A percentile compares a stretch with the other conserved stretches of the same genome.
Conservation (phyloP, 345 rosid species). For the Gynandropsis gynandra region DNA sequence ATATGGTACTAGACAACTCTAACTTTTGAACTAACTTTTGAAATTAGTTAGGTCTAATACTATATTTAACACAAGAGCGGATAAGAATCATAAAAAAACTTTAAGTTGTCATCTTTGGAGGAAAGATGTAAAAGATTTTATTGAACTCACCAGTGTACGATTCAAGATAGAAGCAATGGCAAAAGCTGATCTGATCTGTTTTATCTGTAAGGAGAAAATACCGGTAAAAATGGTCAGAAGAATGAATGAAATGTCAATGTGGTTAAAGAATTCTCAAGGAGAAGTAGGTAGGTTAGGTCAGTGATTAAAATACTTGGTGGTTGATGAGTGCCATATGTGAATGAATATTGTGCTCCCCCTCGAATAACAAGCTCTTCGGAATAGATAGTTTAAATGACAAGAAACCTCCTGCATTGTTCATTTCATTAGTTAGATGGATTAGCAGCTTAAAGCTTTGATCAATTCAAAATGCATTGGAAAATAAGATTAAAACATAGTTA, state of each 20-base stretch:
- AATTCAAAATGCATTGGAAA: no score
- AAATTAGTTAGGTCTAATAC: no score
- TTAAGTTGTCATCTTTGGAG: no score
- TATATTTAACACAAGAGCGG: no score
- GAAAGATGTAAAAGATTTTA: slow-evolving; percentile 5
- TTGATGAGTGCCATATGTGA: slow-evolving; percentile 75
- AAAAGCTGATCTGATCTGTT: slow-evolving; percentile 87
- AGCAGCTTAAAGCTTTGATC: no score
- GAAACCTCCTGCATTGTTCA: slow-evolving; percentile 68
- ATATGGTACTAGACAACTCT: no score
- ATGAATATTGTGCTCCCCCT: slow-evolving; percentile 72
- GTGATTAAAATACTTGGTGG: slow-evolving; percentile 72
- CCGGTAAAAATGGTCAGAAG: slow-evolving; percentile 16
- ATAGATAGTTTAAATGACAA: slow-evolving; percentile 81
- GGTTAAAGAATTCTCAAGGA: slow-evolving; percentile 16
- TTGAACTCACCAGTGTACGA: slow-evolving; percentile 76
- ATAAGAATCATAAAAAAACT: no score
- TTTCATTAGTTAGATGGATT: no score
- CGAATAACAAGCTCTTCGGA: slow-evolving; percentile 72
- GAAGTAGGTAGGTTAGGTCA: slow-evolving; percentile 9
- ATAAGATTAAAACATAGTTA: no score
- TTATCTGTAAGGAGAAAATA: slow-evolving; percentile 46
- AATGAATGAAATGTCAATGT: slow-evolving; percentile 1
- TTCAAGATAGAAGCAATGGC: slow-evolving; percentile 78
- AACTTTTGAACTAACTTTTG: no score